Conservation (phyloP, 2,329 filamentous ascomycete species). For the Diaporthe nobilis region DNA sequence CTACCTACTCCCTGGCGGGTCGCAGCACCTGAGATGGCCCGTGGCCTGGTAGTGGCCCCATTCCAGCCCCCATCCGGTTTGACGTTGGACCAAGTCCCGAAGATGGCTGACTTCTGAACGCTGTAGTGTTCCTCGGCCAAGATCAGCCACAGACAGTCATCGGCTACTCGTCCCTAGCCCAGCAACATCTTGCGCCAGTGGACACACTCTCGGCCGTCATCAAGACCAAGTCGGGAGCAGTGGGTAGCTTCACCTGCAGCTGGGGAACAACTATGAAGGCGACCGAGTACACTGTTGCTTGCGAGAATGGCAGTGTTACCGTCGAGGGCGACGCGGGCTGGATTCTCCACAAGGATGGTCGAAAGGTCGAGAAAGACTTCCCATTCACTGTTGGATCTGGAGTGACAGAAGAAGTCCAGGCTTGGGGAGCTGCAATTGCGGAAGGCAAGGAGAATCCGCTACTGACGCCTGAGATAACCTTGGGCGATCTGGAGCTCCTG, state of each 20-base stretch:
- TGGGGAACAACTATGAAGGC: constrained; percentile 69
- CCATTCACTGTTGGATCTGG: constrained; percentile 52
- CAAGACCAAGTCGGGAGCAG: constrained; percentile 65
- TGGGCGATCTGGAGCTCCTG: constrained; percentile 73
- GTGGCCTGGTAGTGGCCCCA: neutral
- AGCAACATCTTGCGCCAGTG: constrained; percentile 71
- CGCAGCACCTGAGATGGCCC: neutral
- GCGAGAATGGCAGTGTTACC: constrained; percentile 69
- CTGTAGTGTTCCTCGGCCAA: constrained; percentile 63
- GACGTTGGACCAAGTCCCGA: neutral
- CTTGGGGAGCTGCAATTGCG: constrained; percentile 69
- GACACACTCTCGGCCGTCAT: constrained; percentile 74
- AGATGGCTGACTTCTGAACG: constrained; percentile 3
- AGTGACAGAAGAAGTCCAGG: constrained; percentile 72
- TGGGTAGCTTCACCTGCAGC: constrained; percentile 70
- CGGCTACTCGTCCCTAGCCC: constrained; percentile 68
- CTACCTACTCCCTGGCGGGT: neutral
- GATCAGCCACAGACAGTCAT: constrained; percentile 59
- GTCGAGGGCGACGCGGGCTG: constrained; percentile 57
- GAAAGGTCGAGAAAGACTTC: constrained; percentile 47
- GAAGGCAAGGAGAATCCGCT: constrained; percentile 62
- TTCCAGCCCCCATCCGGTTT: neutral
- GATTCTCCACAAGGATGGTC: constrained; percentile 41
- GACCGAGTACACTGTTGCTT: constrained; percentile 69
- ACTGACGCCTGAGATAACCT: constrained; percentile 70